Evolutionary conservation across 2,329 filamentous ascomycete species (phyloP), one percentile per base, ranked within the genome.

Genomic region (Colletotrichum sojae): DNA sequence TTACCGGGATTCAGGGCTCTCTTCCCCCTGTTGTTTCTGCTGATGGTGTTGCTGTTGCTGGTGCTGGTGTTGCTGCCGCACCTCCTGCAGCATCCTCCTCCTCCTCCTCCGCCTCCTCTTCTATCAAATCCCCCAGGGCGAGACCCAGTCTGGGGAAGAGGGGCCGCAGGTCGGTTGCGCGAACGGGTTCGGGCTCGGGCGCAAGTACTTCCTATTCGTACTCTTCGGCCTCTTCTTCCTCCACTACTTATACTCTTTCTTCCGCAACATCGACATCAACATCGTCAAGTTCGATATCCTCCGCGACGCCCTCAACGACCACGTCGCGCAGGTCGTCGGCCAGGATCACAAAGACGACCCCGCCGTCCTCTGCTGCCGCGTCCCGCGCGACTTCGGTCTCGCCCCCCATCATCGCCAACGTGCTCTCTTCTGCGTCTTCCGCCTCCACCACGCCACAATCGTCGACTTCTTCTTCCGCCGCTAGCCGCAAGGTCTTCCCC

Each of bases 301-400:
- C 45, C 13, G 40, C n/a, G 16, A n/a, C 45, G 12, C 16, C 18
- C 45, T 46, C 45, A 46, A 16, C 18, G 25, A 31, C 16, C n/a
- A 15, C 39, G 20, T 46, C 55, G 25, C 62, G 69, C 60, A 67
- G 61, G 46, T 69, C 63, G 18, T 71, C 66, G 15, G 55, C 68
- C 48, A 65, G 65, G 56, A 66, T 71, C 55, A 57, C 61, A 66
- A 72, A 72, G 69, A 69, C 58, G 45, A 65, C 69, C 61, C 69
- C 69, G 36, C 66, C 69, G 61, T 69, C 66, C 16, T 48, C 69
- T 31, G 43, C 61, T 43, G 53, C 53, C 57, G 61, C 48, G 16
- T 63, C 68, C 54, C 53, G 68, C 59, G 64, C 64, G 20, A 63
- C 54, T 25, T 70, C 68, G 54, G 68, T 63, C 36, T 69, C 68